A percentile compares a stretch with the other conserved stretches of the same genome.
Evolutionary conservation across 129 eudicot species (phyloP).

Genomic region (Artemisia annua): DNA sequence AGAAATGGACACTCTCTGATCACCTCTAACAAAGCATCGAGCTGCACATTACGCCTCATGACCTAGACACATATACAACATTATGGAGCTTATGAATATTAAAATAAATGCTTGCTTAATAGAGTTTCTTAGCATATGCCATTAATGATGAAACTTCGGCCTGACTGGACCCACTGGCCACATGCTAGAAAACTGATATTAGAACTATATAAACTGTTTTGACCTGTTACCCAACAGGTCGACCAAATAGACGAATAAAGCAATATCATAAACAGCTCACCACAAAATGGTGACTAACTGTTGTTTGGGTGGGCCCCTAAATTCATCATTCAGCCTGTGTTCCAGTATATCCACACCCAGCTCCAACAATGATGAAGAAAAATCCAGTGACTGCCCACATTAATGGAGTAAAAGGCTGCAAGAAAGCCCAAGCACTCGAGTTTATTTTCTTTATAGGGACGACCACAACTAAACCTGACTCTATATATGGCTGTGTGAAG

Average conservation of each 20-base stretch:
- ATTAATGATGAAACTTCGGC: too few species aligned
- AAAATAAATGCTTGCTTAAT: too few species aligned
- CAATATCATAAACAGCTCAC: conserved; percentile 37
- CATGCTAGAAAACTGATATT: too few species aligned
- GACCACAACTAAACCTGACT: conserved; percentile 84
- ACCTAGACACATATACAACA: too few species aligned
- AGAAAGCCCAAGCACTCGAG: conserved; percentile 85
- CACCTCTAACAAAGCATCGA: conserved; percentile 17
- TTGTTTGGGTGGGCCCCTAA: conserved; percentile 82
- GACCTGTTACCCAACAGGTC: background rate
- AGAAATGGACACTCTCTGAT: conserved; percentile 40
- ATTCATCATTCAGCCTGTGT: conserved; percentile 79
- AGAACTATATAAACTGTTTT: background rate
- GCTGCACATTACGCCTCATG: too few species aligned
- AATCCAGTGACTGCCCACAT: conserved; percentile 80
- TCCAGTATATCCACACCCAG: conserved; percentile 89
- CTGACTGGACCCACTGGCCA: too few species aligned
- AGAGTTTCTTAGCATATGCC: too few species aligned
- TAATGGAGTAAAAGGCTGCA: conserved; percentile 65
- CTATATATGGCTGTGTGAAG: conserved; percentile 88
- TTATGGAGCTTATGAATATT: too few species aligned
- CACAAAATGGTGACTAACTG: conserved; percentile 74
- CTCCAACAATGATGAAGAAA: conserved; percentile 66
- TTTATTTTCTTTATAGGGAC: conserved; percentile 62
- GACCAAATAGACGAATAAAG: background rate